These are phyloP conservation scores for Phoma herbarum DNA, from an alignment of 2,329 filamentous ascomycete genomes.

Conservation along the genomic window DNA sequence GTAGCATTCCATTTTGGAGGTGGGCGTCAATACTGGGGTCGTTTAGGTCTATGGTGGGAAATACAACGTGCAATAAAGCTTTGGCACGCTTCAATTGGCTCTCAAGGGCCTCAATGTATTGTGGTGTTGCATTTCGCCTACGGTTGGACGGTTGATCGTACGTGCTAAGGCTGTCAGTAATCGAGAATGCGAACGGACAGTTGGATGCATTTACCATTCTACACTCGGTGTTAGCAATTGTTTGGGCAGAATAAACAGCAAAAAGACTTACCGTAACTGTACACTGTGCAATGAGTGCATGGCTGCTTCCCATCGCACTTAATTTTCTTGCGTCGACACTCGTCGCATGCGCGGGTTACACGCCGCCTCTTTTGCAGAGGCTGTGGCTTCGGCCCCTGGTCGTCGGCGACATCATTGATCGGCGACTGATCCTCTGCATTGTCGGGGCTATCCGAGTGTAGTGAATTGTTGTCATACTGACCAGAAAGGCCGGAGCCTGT, in stretches of 20 bases:
- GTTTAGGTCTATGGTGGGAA: conserved; percentile 84
- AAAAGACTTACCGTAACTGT: conserved; percentile 83
- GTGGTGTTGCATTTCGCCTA: conserved; percentile 86
- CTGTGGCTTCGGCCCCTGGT: conserved; percentile 46
- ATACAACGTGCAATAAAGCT: conserved; percentile 76
- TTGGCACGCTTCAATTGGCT: conserved; percentile 84
- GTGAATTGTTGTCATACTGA: conserved; percentile 37
- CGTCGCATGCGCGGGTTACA: conserved; percentile 56
- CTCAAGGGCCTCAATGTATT: conserved; percentile 92
- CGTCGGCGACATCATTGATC: conserved; percentile 44
- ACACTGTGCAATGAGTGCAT: conserved; percentile 92
- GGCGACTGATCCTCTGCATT: conserved; percentile 44
- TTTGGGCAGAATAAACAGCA: background rate
- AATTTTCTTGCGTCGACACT: conserved; percentile 60
- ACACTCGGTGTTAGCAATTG: conserved; percentile 10
- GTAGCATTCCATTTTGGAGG: conserved; percentile 71
- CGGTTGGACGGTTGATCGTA: conserved; percentile 96
- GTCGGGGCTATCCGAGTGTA: conserved; percentile 44
- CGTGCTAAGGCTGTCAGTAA: conserved; percentile 57
- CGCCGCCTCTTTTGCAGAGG: conserved; percentile 54
- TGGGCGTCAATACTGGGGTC: conserved; percentile 83
- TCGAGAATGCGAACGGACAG: background rate
- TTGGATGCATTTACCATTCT: conserved; percentile 13
- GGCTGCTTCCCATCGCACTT: conserved; percentile 65
- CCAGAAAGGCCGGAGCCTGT: conserved; percentile 39